Evolutionary conservation across 306 rosid species (phyloP).

Genomic region (Gastrolobium bilobum): DNA sequence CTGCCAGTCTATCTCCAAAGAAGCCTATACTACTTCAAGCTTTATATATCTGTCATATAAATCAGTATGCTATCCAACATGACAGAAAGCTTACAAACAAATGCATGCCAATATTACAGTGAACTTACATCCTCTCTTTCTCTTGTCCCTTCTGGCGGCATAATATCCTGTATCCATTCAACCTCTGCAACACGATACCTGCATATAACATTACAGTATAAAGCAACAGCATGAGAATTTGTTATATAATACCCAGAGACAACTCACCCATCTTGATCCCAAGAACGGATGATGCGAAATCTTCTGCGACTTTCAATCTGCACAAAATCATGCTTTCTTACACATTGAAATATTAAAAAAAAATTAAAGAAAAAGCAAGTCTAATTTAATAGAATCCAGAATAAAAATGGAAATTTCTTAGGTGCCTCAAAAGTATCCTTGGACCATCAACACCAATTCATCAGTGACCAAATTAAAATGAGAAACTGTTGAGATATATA

Average conservation of each 20-base stretch:
- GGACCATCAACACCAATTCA: constrained; percentile 28
- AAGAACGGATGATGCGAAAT: constrained; percentile 72
- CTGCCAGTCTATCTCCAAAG: constrained; percentile 2
- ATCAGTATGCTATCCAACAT: constrained; percentile 14
- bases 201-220: constrained; percentile 50
- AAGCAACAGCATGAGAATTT: constrained; percentile 29
- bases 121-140: constrained; percentile 77
- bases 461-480: background rate
- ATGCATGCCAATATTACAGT: constrained; percentile 41
- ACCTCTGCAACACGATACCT: constrained; percentile 97
- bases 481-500: no score
- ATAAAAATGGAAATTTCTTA: constrained; percentile 11
- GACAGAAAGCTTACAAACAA: constrained; percentile 14
- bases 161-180: constrained; percentile 84
- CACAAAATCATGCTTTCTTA: constrained; percentile 39
- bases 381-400: constrained; percentile 1
- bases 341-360: background rate
- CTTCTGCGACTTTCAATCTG: constrained; percentile 96
- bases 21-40: constrained; percentile 27
- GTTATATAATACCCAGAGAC: constrained; percentile 33
- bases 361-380: background rate
- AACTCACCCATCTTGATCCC: constrained; percentile 97
- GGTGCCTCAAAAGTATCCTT: constrained; percentile 27
- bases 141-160: constrained; percentile 74
- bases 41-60: constrained; percentile 2